Conservation (phyloP, 2,329 filamentous ascomycete species). For the Penicillium corylophilum region DNA sequence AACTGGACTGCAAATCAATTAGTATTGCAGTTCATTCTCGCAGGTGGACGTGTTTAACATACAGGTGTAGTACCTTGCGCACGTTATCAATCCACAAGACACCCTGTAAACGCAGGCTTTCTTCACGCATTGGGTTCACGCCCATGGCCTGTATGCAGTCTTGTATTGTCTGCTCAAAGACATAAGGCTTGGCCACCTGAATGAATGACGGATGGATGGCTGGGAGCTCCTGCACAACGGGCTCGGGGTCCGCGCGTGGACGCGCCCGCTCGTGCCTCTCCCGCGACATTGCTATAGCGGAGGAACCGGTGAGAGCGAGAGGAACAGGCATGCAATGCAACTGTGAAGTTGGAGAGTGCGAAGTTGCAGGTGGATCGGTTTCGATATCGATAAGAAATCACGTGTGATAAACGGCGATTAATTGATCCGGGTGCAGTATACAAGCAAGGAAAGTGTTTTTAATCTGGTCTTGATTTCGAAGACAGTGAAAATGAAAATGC, state of each 20-base stretch:
- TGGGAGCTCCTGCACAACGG: conserved; percentile 23
- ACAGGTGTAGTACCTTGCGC: conserved; percentile 75
- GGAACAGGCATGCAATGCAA: neutral
- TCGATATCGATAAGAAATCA: conserved; percentile 10
- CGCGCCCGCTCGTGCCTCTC: conserved; percentile 20
- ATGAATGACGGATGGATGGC: conserved; percentile 64
- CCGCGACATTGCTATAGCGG: conserved; percentile 18
- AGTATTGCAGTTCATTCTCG: neutral
- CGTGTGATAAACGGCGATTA: conserved; percentile 12
- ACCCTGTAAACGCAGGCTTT: conserved; percentile 76
- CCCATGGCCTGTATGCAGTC: conserved; percentile 67
- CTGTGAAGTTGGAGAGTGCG: neutral
- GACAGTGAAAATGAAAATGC: neutral
- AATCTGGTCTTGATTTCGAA: neutral
- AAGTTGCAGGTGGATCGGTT: neutral
- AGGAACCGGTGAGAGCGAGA: neutral
- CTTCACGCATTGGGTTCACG: conserved; percentile 75
- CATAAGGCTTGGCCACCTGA: conserved; percentile 69
- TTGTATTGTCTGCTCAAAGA: conserved; percentile 77
- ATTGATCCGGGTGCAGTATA: conserved; percentile 11
- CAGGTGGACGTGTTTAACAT: conserved; percentile 34
- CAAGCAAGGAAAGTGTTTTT: neutral
- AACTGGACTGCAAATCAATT: conserved; percentile 62
- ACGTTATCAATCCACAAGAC: conserved; percentile 87
- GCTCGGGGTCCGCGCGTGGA: conserved; percentile 11